A percentile compares a stretch with the other conserved stretches of the same genome.
These are phyloP conservation scores for Fonsecaea multimorphosa DNA, from an alignment of 2,329 filamentous ascomycete species.

Conservation along the genomic window DNA sequence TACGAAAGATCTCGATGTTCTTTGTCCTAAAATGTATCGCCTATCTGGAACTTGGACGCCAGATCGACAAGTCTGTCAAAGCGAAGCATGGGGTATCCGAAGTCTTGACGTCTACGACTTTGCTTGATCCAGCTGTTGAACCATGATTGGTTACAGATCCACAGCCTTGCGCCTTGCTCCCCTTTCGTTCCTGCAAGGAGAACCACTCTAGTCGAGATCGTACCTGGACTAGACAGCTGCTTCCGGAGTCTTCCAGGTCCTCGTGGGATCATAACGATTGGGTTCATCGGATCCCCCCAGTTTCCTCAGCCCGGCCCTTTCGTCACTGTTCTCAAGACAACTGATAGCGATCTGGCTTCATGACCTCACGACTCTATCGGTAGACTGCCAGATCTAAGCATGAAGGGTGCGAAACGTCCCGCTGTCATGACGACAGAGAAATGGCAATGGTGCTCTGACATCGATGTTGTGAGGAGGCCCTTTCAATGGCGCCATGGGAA, in stretches of 20 bases:
- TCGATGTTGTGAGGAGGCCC: background rate
- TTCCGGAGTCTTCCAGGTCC: background rate
- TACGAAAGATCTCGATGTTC: constrained; percentile 9
- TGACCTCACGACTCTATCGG: constrained; percentile 21
- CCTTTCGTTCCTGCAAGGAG: background rate
- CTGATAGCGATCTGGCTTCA: constrained; percentile 7
- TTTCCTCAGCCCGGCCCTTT: background rate
- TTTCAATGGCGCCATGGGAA: background rate
- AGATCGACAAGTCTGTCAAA: constrained; percentile 3
- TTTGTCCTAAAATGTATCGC: constrained; percentile 7
- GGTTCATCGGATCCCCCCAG: background rate
- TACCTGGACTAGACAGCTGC: constrained; percentile 8
- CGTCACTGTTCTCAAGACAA: constrained; percentile 1
- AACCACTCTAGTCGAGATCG: constrained; percentile 8
- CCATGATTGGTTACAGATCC: constrained; percentile 1
- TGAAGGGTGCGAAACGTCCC: background rate
- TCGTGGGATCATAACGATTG: background rate
- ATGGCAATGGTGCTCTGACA: background rate
- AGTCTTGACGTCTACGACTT: constrained; percentile 31
- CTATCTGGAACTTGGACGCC: constrained; percentile 14
- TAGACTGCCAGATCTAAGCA: background rate
- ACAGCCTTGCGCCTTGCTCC: constrained; percentile 18
- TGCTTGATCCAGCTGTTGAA: background rate
- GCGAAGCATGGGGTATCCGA: background rate
- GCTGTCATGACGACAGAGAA: constrained; percentile 18